Base-by-base conservation (phyloP, 2,329 filamentous ascomycete species). In the Leptoxyphium fumago region DNA sequence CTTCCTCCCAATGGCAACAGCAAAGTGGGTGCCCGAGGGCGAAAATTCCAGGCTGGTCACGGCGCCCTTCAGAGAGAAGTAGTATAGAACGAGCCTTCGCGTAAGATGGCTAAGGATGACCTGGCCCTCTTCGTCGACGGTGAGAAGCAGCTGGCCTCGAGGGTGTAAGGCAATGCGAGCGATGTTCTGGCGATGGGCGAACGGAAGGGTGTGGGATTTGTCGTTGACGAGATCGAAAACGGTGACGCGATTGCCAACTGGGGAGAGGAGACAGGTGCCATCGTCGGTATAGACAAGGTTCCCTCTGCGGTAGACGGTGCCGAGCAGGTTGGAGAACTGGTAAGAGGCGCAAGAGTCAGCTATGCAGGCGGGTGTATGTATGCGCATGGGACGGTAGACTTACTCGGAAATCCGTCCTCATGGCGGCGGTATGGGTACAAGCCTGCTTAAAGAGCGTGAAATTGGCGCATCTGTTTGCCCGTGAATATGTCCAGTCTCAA, bases 331-430 rank as follows among this genome's bases (percentile, higher is more conserved):
- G 63, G 89, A 94, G 69, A 98, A 98, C 88, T 95, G 58, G 21
- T 38, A 21, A 9, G 11, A 32, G 11, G 13, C n/a, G 26, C 40
- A 42, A 41, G 15, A 44, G 42, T 40, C 29, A 39, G 38, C 29
- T 13, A 7, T 42, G 30, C 18, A 26, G 14, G 29, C 18, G 32
- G 10, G 34, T 4, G 21, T 46, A 39, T 18, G 4, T 2, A 10
- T 5, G 40, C 26, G 29, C 40, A 11, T 29, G 6, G 26, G n/a
- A 34, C 13, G 38, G 13, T 8, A 39, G 10, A 46, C 64, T 50
- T 67, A 93, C 89, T 79, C 91, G 93, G 66, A 96, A 98, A 68
- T 96, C 89, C 54, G 88, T 96, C 83, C 96, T 98, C 91, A 98
- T 98, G 48, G 50, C 73, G 46, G 26, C n/a, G 30, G n/a, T 45